Conservation (phyloP, 805 yeast species). For the Suhomyces tanzawaensis region DNA sequence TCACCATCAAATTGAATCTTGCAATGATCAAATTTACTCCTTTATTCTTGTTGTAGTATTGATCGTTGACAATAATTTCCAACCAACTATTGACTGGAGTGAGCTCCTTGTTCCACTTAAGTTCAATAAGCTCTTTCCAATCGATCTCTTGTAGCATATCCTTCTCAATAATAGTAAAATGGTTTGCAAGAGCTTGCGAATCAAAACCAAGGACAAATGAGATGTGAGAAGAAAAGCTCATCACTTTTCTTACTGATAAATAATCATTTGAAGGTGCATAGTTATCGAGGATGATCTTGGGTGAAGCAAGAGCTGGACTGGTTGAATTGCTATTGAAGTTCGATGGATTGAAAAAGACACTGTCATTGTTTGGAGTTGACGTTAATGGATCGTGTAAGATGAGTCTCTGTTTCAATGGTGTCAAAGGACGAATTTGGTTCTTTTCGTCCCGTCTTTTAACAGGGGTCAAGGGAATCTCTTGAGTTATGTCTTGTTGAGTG, state of each 20-base stretch:
- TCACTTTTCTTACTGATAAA: constrained; percentile 38
- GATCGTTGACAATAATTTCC: constrained; percentile 60
- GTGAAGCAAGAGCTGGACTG: constrained; percentile 15
- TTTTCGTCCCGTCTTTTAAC: constrained; percentile 11
- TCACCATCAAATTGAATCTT: constrained; percentile 82
- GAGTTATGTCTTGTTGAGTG: constrained; percentile 14
- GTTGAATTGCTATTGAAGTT: constrained; percentile 2
- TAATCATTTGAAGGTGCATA: constrained; percentile 28
- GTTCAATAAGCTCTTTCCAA: constrained; percentile 84
- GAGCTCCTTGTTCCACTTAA: constrained; percentile 67
- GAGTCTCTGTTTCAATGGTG: constrained; percentile 22
- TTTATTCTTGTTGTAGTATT: constrained; percentile 43
- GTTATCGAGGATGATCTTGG: constrained; percentile 35
- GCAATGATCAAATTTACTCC: constrained; percentile 83
- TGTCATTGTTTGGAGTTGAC: constrained; percentile 15
- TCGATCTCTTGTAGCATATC: constrained; percentile 84
- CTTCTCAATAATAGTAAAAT: constrained; percentile 80
- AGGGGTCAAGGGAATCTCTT: constrained; percentile 34
- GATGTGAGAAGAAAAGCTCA: constrained; percentile 58
- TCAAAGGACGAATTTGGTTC: constrained; percentile 26
- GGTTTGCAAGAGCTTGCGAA: constrained; percentile 68
- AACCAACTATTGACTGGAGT: constrained; percentile 82
- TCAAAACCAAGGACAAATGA: constrained; percentile 78
- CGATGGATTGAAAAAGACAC: constrained; percentile 5
- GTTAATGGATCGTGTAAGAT: constrained; percentile 6